A percentile compares a stretch with the other conserved stretches of the same genome.
Conservation (phyloP, 345 rosid genomes). For the Passiflora organensis region DNA sequence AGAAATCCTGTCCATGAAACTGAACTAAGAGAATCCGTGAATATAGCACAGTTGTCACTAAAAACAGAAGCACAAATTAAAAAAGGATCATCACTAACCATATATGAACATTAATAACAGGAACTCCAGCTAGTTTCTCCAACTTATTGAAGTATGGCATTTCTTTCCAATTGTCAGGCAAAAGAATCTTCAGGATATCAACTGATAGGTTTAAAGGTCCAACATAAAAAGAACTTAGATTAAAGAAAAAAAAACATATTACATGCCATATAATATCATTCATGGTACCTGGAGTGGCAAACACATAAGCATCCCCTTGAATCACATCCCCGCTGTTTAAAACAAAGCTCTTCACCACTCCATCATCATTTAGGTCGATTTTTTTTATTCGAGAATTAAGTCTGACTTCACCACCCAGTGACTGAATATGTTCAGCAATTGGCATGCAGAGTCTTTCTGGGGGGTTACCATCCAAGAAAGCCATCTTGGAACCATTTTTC, state of each 20-base stretch:
- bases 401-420: conserved; percentile 76
- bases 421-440: conserved; percentile 60
- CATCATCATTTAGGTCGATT: conserved; percentile 74
- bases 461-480: conserved; percentile 94
- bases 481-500: conserved; percentile 97
- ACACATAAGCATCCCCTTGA: conserved; percentile 81
- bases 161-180: conserved; percentile 81
- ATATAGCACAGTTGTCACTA: not conserved
- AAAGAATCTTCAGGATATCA: conserved; percentile 79
- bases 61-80: not conserved
- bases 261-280: not conserved
- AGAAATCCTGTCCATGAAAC: not conserved
- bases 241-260: not conserved
- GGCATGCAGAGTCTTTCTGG: conserved; percentile 96
- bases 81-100: conserved; percentile 55
- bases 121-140: conserved; percentile 94
- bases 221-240: conserved; percentile 14
- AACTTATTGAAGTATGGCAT: conserved; percentile 72
- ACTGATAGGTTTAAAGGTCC: conserved; percentile 40
- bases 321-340: conserved; percentile 57
- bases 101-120: conserved; percentile 93
- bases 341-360: conserved; percentile 67
- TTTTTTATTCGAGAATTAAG: conserved; percentile 73
- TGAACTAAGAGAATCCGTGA: not conserved
- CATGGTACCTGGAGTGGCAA: conserved; percentile 78